Base-by-base conservation (phyloP, 768 basidiomycete genomes). In the Suillus weaverae region DNA sequence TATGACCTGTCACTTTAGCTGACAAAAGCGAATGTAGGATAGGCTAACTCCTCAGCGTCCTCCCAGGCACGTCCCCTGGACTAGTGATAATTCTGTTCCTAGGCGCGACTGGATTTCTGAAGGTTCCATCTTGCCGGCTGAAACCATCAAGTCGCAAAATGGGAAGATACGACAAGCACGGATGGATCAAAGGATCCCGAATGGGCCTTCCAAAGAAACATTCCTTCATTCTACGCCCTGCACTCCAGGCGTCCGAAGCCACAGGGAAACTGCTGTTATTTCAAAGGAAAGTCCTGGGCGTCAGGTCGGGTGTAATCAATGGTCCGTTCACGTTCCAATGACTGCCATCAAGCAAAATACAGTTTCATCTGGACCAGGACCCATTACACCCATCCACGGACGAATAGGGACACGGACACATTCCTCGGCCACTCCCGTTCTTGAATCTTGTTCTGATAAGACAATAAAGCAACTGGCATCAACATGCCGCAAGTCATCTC, bases 41-140 rank as follows among this genome's bases (percentile, higher is more conserved):
- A 63, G 51, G 18, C 62, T 75, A 30, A 67, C 62, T 18, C 53
- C 61, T 11, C 67, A 68, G 11, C 41, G 62, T 61, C 73, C 76
- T 44, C 72, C 74, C 5, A 70, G 64, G 20, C 76, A 78, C 44
- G 67, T 70, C 6, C 75, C 75, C 5, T 77, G 76, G 76, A 60
- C 67, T 35, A 67, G 64, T 35, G 74, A 75, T 39, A 70, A 64
- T 46, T 67, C 64, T 43, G 62, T 65, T 43, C 22, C 61, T 53
- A 61, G 68, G 62, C 69, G 60, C 59, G 66, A 68, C 20, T 79
- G 76, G 78, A 68, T 72, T 9, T 66, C 74, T 35, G 72, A 73
- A 68, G 73, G 76, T 14, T 75, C 73, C 18, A 64, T 80, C 55
- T 71, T 72, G 35, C 68, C 75, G 33, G 64, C 68, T 30, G 68